These are phyloP conservation scores for Botrytis galanthina DNA, from an alignment of 2,329 filamentous ascomycete genomes.

Conservation along the genomic window DNA sequence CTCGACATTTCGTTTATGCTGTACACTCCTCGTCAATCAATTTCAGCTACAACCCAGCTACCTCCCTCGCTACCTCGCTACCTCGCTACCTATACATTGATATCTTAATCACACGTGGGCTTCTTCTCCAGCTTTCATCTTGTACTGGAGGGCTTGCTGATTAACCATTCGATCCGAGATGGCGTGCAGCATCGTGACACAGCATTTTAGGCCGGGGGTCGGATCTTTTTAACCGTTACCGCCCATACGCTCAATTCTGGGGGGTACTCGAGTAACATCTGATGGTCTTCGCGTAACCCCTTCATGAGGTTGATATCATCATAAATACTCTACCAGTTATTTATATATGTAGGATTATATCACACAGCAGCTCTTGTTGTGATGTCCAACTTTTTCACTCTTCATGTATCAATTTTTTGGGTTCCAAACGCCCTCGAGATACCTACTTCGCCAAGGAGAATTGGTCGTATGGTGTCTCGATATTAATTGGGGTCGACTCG, in stretches of 20 bases:
- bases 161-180: neutral
- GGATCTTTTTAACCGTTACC: neutral
- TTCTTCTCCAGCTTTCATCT: slow-evolving; percentile 3
- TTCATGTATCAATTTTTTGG: neutral
- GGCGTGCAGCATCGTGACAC: slow-evolving; percentile 13
- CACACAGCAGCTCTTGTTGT: neutral
- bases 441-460: neutral
- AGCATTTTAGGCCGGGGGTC: neutral
- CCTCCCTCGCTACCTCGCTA: neutral
- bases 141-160: neutral
- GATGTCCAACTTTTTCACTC: neutral
- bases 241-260: neutral
- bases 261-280: neutral
- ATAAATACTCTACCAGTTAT: neutral
- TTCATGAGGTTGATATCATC: neutral
- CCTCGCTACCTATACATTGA: neutral
- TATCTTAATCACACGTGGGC: slow-evolving; percentile 1
- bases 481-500: neutral
- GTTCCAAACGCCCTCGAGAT: neutral
- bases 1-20: neutral
- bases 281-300: slow-evolving; percentile 15
- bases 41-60: neutral
- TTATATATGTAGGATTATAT: neutral
- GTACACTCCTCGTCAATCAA: neutral
- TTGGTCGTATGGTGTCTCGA: neutral